A percentile compares a stretch with the other conserved stretches of the same genome.
These are phyloP conservation scores for Cladorrhinum sp. DNA, from an alignment of 2,329 filamentous ascomycete genomes.

Conservation along the genomic window DNA sequence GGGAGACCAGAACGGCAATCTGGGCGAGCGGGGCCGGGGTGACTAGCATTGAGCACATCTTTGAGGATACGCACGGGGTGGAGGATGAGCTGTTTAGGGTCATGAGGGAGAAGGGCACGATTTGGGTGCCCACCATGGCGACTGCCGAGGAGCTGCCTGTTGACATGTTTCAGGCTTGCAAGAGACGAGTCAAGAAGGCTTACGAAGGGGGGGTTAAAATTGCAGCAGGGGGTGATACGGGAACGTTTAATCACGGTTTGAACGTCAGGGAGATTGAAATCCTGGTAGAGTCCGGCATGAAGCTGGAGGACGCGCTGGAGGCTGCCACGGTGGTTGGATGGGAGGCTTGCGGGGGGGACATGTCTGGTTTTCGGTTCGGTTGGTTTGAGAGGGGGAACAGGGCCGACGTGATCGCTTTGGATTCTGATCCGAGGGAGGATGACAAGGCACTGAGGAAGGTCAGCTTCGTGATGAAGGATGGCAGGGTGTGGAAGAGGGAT, in stretches of 20 bases:
- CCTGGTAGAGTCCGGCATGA: conserved; percentile 49
- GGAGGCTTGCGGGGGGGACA: conserved; percentile 52
- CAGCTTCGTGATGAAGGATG: conserved; percentile 58
- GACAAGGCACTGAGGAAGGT: conserved; percentile 43
- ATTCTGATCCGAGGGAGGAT: conserved; percentile 42
- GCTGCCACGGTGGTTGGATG: conserved; percentile 51
- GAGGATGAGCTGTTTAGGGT: conserved; percentile 40
- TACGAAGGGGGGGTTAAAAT: conserved; percentile 47
- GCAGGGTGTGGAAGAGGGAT: conserved; percentile 40
- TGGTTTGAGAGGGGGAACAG: conserved; percentile 46
- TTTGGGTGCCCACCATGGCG: conserved; percentile 53
- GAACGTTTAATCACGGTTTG: conserved; percentile 51
- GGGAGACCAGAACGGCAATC: conserved; percentile 40
- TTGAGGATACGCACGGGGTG: conserved; percentile 30
- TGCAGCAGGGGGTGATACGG: conserved; percentile 53
- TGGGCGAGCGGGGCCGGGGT: conserved; percentile 48
- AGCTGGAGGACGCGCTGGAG: conserved; percentile 47
- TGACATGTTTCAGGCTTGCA: conserved; percentile 30
- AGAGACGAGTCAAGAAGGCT: conserved; percentile 42
- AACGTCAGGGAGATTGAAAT: conserved; percentile 53
- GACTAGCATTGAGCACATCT: conserved; percentile 44
- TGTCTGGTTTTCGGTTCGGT: conserved; percentile 51
- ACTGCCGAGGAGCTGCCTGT: conserved; percentile 38
- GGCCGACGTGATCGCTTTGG: conserved; percentile 51
- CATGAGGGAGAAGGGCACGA: conserved; percentile 43